Percentiles rank a stretch among this genome's conserved stretches.
phyloP scores from a whole-genome alignment of 495 filamentous ascomycete genomes.

The Tuber calosporum region DNA sequence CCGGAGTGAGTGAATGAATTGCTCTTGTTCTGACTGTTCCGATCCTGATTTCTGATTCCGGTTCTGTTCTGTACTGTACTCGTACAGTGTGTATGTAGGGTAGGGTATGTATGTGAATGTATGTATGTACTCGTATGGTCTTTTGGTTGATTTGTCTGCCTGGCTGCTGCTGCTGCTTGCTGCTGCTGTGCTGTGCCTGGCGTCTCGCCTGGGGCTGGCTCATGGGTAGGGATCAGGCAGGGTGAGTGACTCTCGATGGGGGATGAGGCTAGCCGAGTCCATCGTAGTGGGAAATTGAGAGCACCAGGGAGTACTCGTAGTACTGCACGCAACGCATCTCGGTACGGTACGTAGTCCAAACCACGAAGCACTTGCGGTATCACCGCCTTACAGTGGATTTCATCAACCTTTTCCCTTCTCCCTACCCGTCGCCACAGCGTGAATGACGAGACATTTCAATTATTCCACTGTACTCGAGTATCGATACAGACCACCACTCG shows the following conservation, averaged over 20 bases:
- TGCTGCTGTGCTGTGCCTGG: neutral
- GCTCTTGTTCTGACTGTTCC: neutral
- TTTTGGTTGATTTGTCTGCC: neutral
- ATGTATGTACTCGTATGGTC: neutral
- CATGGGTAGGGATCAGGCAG: neutral
- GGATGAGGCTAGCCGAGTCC: neutral
- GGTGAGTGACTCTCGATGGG: neutral
- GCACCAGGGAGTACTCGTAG: too few species aligned
- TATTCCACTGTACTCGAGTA: neutral
- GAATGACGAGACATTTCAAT: conserved; percentile 1
- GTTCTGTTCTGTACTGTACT: neutral
- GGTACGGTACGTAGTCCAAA: neutral
- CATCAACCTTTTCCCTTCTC: neutral
- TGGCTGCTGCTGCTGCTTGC: neutral
- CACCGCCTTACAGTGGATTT: neutral
- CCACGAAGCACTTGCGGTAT: neutral
- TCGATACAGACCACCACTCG: neutral
- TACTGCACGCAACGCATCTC: neutral
- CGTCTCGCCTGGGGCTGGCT: neutral
- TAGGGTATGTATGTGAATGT: too few species aligned
- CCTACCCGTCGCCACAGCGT: neutral
- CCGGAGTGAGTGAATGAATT: neutral
- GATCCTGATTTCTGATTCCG: neutral
- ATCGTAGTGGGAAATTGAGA: neutral
- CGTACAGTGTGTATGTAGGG: too few species aligned